Percentiles rank a stretch among this genome's conserved stretches.
Evolutionary conservation across 805 yeast species (phyloP).

Genomic region (Starmerella potacharoeniae): DNA sequence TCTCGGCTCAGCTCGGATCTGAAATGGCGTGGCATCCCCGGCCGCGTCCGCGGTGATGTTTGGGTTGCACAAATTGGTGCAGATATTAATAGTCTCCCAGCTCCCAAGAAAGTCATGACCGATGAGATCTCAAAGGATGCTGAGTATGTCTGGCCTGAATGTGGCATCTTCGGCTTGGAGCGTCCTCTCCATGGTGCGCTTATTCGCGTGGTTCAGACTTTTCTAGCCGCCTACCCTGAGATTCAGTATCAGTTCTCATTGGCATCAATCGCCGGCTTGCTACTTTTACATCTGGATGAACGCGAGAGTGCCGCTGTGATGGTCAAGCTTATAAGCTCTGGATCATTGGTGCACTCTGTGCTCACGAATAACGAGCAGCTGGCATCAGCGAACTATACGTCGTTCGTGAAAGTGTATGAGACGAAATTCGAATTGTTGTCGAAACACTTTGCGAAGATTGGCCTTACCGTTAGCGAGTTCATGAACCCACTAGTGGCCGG

Average conservation of each 20-base stretch:
- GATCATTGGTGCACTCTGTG: conserved; percentile 29
- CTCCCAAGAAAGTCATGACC: not conserved
- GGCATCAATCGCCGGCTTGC: conserved; percentile 33
- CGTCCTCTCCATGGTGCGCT: conserved; percentile 31
- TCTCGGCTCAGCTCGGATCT: conserved; percentile 37
- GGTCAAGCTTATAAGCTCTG: conserved; percentile 30
- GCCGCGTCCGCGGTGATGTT: conserved; percentile 34
- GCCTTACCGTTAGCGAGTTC: conserved; percentile 35
- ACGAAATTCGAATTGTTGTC: conserved; percentile 37
- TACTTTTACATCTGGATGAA: conserved; percentile 32
- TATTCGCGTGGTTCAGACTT: conserved; percentile 30
- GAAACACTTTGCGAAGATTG: conserved; percentile 39
- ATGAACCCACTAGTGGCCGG: conserved; percentile 35
- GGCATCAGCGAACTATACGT: conserved; percentile 33
- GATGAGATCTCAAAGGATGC: conserved; percentile 23
- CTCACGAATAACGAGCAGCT: conserved; percentile 27
- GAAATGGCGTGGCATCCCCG: conserved; percentile 53
- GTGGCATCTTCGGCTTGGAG: conserved; percentile 29
- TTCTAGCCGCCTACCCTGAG: conserved; percentile 23
- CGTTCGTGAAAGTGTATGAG: conserved; percentile 40
- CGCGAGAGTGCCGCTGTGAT: conserved; percentile 34
- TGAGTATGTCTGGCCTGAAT: conserved; percentile 30
- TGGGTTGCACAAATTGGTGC: conserved; percentile 37
- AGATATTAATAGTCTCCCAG: not conserved
- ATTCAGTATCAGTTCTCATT: conserved; percentile 33